phyloP scores from a whole-genome alignment of 1,284 basidiomycete species.

The Boletus chippewaensis region DNA sequence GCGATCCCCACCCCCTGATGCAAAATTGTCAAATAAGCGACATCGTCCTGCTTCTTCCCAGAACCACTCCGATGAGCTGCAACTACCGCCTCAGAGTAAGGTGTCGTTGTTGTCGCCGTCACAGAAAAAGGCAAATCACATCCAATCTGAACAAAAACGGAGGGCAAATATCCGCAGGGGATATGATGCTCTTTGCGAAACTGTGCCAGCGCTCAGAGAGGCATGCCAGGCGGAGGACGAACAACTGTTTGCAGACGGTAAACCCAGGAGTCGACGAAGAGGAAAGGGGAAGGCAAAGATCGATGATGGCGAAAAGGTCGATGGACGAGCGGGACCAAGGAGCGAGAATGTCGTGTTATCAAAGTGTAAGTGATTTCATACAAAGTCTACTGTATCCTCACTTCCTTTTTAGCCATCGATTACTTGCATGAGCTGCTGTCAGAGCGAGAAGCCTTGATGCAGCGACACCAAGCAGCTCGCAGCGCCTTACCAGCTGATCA shows the following conservation, averaged over 20 bases:
- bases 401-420: constrained; percentile 62
- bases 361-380: constrained; percentile 56
- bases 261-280: constrained; percentile 27
- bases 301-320: constrained; percentile 54
- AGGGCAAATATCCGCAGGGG: constrained; percentile 86
- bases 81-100: constrained; percentile 16
- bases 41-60: constrained; percentile 19
- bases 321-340: constrained; percentile 75
- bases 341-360: constrained; percentile 81
- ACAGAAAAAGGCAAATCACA: constrained; percentile 92
- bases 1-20: constrained; percentile 28
- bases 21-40: constrained; percentile 34
- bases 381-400: constrained; percentile 2
- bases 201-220: constrained; percentile 71
- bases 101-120: constrained; percentile 56
- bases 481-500: constrained; percentile 49
- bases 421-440: constrained; percentile 61
- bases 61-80: constrained; percentile 14
- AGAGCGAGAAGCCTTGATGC: constrained; percentile 48
- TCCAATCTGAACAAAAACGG: constrained; percentile 84
- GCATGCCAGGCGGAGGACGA: constrained; percentile 61
- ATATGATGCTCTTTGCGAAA: constrained; percentile 78
- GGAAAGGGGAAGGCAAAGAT: constrained; percentile 30
- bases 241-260: constrained; percentile 30
- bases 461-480: constrained; percentile 56